A percentile compares a stretch with the other conserved stretches of the same genome.
These are phyloP conservation scores for Aphanomyces cochlioides DNA, from an alignment of 352 stramenopile genomes.

Conservation along the genomic window DNA sequence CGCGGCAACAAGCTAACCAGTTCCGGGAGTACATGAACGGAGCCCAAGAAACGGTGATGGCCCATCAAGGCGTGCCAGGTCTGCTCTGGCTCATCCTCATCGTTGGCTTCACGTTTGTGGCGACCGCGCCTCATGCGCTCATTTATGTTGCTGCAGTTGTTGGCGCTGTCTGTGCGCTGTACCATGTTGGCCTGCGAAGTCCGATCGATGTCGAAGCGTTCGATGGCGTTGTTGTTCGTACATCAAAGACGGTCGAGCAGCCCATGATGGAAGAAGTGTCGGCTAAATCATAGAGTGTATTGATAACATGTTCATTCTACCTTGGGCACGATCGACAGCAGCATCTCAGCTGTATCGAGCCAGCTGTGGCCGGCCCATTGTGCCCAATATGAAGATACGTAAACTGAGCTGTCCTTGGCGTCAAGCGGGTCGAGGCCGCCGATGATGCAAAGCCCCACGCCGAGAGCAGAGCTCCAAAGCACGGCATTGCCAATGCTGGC, in stretches of 20 bases:
- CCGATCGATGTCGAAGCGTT: conserved; percentile 6
- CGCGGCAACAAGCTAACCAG: conserved; percentile 65
- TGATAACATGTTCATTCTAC: not conserved
- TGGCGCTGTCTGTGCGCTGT: not conserved
- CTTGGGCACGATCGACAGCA: not conserved
- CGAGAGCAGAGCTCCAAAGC: conserved; percentile 24
- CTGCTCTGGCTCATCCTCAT: conserved; percentile 25
- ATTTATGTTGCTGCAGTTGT: conserved; percentile 18
- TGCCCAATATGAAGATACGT: conserved; percentile 22
- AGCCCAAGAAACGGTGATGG: conserved; percentile 21
- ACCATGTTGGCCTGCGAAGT: conserved; percentile 16
- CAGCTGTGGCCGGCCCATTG: not conserved
- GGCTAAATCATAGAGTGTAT: not conserved
- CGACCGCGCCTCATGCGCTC: not conserved
- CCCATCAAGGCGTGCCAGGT: conserved; percentile 10
- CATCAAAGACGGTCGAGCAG: conserved; percentile 1
- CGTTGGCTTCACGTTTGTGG: not conserved
- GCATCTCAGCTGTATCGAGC: not conserved
- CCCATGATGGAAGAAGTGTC: conserved; percentile 28
- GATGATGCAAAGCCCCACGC: conserved; percentile 19
- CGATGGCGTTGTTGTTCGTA: not conserved
- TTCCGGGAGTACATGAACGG: conserved; percentile 66
- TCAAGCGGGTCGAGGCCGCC: conserved; percentile 22
- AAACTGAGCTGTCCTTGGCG: not conserved
- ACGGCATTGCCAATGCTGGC: conserved; percentile 10